Base-by-base conservation (phyloP, 2,329 filamentous ascomycete species). In the Penicillium corylophilum region DNA sequence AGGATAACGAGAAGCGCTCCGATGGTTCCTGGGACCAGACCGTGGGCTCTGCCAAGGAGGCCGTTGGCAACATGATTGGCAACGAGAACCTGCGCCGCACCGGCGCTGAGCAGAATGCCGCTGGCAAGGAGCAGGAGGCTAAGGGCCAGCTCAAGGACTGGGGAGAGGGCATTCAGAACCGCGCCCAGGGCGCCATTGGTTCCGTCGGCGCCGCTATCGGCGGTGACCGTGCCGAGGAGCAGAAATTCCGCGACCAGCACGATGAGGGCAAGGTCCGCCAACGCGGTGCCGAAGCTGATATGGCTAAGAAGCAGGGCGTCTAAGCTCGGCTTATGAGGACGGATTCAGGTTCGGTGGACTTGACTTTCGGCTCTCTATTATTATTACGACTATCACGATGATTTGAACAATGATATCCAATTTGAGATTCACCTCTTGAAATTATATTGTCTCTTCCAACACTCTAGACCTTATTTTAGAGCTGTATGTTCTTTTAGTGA, bases 21-120 rank as follows among this genome's bases (percentile, higher is more conserved):
- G 70, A 82, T 16, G 92, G 93, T 39, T 80, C 81, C 16, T 95
- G 88, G 85, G 90, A 96, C 77, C 92, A 96, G 76, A 95, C 90
- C 5, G 67, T 92, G n/a, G 93, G 92, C 46, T 83, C 87, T 1
- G 86, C 86, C 39, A 96, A 96, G 78, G 90, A 96, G 70, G 78
- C 85, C 4, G 57, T 94, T 1, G 93, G 93, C 51, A 85, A 86
- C 16, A 63, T 93, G 5, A 60, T 93, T 23, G 93, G 92, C 54
- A 85, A 83, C 57, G 87, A 94, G 74, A 80, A 78, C 29, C 73
- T 96, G 48, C 93, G 92, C 77, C 79, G 83, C 43, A 69, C 85
- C 22, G 93, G 93, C 5, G 83, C 83, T 28, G 74, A 87, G 64
- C 91, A 96, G 77, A 95, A 95, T 67, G 77, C 82, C 29, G 80